A percentile compares a stretch with the other conserved stretches of the same genome.
Evolutionary conservation across 202 grass and related monocot genomes (phyloP).

Genomic region (Panicum hallii): DNA sequence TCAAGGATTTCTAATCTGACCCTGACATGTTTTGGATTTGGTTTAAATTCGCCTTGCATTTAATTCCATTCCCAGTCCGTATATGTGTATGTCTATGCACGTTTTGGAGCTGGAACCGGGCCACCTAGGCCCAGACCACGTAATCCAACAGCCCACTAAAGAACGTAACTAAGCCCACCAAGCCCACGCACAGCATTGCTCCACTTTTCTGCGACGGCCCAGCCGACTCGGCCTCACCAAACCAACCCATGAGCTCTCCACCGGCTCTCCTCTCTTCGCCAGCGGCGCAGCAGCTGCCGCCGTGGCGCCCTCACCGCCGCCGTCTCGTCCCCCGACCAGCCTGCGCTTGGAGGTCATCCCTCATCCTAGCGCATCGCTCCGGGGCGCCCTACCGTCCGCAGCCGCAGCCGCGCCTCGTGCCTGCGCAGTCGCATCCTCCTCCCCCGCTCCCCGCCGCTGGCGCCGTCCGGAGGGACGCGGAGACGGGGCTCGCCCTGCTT

Average conservation of each 20-base stretch:
- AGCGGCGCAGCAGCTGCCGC: background rate
- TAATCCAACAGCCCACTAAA: background rate
- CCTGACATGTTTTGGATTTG: too few relatives aligned
- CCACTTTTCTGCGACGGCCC: background rate
- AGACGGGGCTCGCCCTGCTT: slow-evolving; percentile 47
- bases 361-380: background rate
- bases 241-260: slow-evolving; percentile 13
- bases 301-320: background rate
- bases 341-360: background rate
- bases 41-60: too few relatives aligned
- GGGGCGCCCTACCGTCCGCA: background rate
- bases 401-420: slow-evolving; percentile 12
- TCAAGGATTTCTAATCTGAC: too few relatives aligned
- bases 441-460: slow-evolving; percentile 14
- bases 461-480: slow-evolving; percentile 36
- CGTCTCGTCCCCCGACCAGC: background rate
- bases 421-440: slow-evolving; percentile 29
- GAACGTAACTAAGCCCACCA: too few relatives aligned
- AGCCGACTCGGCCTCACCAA: background rate
- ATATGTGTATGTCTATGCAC: too few relatives aligned
- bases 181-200: too few relatives aligned
- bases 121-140: too few relatives aligned
- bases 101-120: too few relatives aligned
- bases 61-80: too few relatives aligned
- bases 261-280: slow-evolving; percentile 14